phyloP scores from a whole-genome alignment of 192 early-diverging fungal species.

The Coemansia sp. region DNA sequence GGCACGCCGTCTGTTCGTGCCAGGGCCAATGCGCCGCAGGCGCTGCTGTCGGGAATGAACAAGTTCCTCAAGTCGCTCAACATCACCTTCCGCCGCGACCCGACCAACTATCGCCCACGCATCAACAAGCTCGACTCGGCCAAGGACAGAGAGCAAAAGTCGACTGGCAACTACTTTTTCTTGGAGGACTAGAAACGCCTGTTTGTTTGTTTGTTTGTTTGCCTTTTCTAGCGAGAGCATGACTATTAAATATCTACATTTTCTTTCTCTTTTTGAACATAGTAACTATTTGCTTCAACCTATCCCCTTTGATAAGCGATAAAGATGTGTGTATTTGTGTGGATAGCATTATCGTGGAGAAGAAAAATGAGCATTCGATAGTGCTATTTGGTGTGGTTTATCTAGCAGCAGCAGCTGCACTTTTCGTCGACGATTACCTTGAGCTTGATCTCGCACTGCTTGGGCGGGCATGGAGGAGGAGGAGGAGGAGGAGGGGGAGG shows the following conservation, averaged over 20 bases:
- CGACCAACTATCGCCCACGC: slow-evolving; percentile 93
- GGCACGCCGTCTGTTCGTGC: slow-evolving; percentile 86
- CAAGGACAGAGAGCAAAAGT: slow-evolving; percentile 96
- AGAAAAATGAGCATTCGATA: background rate
- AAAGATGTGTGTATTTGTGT: background rate
- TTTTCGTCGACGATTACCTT: slow-evolving; percentile 40
- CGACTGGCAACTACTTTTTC: slow-evolving; percentile 64
- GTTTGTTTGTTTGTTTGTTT: too few relatives aligned
- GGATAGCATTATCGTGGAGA: background rate
- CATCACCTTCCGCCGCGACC: slow-evolving; percentile 97
- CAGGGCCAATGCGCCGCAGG: slow-evolving; percentile 79
- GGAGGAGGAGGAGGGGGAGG: slow-evolving; percentile 3
- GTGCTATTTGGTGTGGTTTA: background rate
- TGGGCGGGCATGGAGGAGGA: slow-evolving; percentile 27
- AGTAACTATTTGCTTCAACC: background rate
- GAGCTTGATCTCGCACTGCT: slow-evolving; percentile 40
- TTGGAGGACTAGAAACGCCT: slow-evolving; percentile 54
- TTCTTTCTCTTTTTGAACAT: background rate
- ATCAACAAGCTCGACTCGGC: slow-evolving; percentile 96
- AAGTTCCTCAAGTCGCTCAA: slow-evolving; percentile 86
- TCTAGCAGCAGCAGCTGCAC: slow-evolving; percentile 3
- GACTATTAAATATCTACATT: background rate
- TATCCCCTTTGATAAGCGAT: background rate
- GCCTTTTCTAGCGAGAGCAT: too few relatives aligned
- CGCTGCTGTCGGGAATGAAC: slow-evolving; percentile 94